phyloP scores from a whole-genome alignment of 768 basidiomycete species.

The Amanita fuliginea region DNA sequence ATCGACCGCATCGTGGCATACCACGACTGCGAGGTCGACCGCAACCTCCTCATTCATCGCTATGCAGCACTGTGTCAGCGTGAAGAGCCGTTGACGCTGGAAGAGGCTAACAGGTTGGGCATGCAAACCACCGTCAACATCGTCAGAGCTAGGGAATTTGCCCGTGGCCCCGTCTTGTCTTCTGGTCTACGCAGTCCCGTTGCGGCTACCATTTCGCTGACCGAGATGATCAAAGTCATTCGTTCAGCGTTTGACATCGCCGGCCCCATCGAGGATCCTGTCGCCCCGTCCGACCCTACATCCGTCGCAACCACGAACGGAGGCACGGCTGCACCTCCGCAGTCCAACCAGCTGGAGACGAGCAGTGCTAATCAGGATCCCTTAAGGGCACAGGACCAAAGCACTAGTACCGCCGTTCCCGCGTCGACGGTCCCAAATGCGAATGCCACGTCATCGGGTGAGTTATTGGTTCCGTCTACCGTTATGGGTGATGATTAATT shows the following conservation, averaged over 20 bases:
- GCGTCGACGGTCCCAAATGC: neutral
- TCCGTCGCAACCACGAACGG: neutral
- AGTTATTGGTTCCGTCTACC: neutral
- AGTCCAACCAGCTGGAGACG: neutral
- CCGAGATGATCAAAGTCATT: conserved; percentile 24
- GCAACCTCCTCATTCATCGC: conserved; percentile 33
- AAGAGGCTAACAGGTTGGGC: conserved; percentile 48
- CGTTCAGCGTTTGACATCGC: conserved; percentile 20
- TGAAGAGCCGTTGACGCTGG: conserved; percentile 34
- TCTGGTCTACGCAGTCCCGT: conserved; percentile 24
- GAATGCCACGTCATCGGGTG: conserved; percentile 2
- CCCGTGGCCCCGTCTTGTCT: conserved; percentile 20
- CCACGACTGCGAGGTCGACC: conserved; percentile 38
- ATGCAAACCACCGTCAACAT: conserved; percentile 42
- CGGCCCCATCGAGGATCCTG: neutral
- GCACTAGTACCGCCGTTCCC: neutral
- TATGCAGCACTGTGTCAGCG: conserved; percentile 45
- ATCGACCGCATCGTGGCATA: conserved; percentile 34
- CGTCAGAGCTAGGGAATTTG: conserved; percentile 41
- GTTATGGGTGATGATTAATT: neutral
- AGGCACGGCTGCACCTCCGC: neutral
- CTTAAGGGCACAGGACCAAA: neutral
- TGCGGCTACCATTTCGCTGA: conserved; percentile 19
- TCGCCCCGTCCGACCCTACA: neutral
- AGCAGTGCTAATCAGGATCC: neutral